Percentiles rank a stretch among this genome's conserved stretches.
Conservation (phyloP, 192 early-diverging fungal species). For the Umbelopsis vinacea region DNA sequence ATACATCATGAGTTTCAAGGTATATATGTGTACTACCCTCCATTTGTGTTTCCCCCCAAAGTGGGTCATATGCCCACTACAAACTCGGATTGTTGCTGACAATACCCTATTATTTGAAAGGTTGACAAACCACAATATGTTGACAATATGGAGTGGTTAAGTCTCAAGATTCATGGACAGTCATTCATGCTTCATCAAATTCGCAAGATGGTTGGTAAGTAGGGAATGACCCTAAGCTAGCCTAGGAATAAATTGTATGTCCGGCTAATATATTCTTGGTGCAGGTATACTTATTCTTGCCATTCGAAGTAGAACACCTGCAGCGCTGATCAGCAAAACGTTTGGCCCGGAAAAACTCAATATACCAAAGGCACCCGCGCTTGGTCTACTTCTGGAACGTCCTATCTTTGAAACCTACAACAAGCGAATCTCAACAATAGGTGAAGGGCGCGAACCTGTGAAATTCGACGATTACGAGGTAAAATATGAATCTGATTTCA, state of each 20-base stretch:
- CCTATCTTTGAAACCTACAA: slow-evolving; percentile 75
- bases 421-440: slow-evolving; percentile 39
- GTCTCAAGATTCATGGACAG: slow-evolving; percentile 91
- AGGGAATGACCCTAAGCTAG: neutral
- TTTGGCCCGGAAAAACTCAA: slow-evolving; percentile 80
- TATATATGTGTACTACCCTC: slow-evolving; percentile 28
- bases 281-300: slow-evolving; percentile 76
- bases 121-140: slow-evolving; percentile 70
- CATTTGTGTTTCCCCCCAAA: no score
- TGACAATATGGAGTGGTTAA: slow-evolving; percentile 85
- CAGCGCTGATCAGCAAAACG: slow-evolving; percentile 65
- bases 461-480: slow-evolving; percentile 61
- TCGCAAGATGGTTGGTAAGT: slow-evolving; percentile 96
- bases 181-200: slow-evolving; percentile 99
- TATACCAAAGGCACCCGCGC: slow-evolving; percentile 94
- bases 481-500: slow-evolving; percentile 6
- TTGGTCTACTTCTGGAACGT: slow-evolving; percentile 87
- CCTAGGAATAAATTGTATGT: neutral
- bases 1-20: slow-evolving; percentile 83
- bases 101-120: slow-evolving; percentile 30
- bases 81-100: neutral
- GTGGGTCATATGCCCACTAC: neutral
- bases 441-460: slow-evolving; percentile 45
- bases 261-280: neutral
- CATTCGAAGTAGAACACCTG: slow-evolving; percentile 73